These are phyloP conservation scores for Phalaenopsis aphrodite DNA, from an alignment of 106 monocot species.

Conservation along the genomic window DNA sequence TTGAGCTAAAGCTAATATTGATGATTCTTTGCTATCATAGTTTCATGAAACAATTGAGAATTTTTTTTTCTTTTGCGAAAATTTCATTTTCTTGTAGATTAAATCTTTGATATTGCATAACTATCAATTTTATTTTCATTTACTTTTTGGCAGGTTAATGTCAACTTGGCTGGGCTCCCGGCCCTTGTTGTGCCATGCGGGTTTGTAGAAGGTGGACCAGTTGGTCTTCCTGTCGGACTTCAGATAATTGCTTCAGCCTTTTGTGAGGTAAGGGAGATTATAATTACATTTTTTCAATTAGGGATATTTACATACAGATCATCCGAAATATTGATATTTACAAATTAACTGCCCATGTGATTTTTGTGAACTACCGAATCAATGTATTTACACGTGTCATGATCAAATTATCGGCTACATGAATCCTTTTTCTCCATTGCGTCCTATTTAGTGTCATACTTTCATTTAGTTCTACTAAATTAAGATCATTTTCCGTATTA, in stretches of 20 bases:
- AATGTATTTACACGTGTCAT: too few relatives aligned
- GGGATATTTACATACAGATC: too few relatives aligned
- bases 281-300: too few relatives aligned
- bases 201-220: slow-evolving; percentile 65
- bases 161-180: slow-evolving; percentile 91
- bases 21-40: slow-evolving; percentile 1
- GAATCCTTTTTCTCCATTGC: too few relatives aligned
- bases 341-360: too few relatives aligned
- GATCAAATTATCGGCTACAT: too few relatives aligned
- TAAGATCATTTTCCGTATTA: too few relatives aligned
- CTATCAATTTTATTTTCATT: not conserved
- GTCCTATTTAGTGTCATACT: too few relatives aligned
- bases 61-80: not conserved
- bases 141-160: slow-evolving; percentile 65
- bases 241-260: slow-evolving; percentile 90
- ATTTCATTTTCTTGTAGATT: not conserved
- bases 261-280: slow-evolving; percentile 42
- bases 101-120: not conserved
- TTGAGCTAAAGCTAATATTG: not conserved
- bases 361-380: too few relatives aligned
- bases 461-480: too few relatives aligned
- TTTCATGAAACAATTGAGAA: not conserved
- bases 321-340: too few relatives aligned
- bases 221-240: slow-evolving; percentile 81
- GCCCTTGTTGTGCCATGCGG: slow-evolving; percentile 93